Base-by-base conservation (phyloP, 257 asterid species). In the Osmanthus fragrans region DNA sequence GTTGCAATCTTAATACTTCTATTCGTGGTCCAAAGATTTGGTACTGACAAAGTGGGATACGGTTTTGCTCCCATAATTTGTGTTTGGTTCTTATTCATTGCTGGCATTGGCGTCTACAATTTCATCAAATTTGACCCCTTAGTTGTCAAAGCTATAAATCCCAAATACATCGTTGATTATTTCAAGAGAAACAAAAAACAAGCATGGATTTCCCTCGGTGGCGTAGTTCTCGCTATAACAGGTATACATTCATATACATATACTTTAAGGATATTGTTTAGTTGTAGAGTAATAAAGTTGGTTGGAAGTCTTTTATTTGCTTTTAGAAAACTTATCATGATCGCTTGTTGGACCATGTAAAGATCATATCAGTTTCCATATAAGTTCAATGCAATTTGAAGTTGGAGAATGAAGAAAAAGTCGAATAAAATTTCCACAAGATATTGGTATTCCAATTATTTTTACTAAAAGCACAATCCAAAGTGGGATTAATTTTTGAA, bases 111-210 rank as follows among this genome's bases (percentile, higher is more conserved):
- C 2, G 9, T 83, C 23, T 86, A 73, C 82, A 86, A 83, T 64
- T 73, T 86, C 33, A 4, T 68, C 71, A 71, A 36, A 27, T 42
- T 79, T 64, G 85, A 86, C 66, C 29, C 66, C 4, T 9, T 21
- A 23, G 66, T 58, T n/a, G 4, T 58, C 66, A 58, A 58, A 21
- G 66, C 66, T 58, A 21, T 58, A 58, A 58, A 58, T 58, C 66
- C 66, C 8, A 58, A 21, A 58, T 58, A 58, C 32, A 58, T 58
- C 21, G 66, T 58, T 0, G 72, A 84, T 3, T 90, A 90, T 74
- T 89, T 92, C 49, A 78, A 0, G 19, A 81, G 92, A 82, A 88
- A 85, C 42, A 86, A 83, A n/a, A 71, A 71, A 21, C 29, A 58
- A 21, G 66, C 66, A n/a, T 58, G 66, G 66, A 21, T 58, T 0